phyloP scores from a whole-genome alignment of 1,139 yeast genomes.

The Yamadazyma spencermartinsiae region DNA sequence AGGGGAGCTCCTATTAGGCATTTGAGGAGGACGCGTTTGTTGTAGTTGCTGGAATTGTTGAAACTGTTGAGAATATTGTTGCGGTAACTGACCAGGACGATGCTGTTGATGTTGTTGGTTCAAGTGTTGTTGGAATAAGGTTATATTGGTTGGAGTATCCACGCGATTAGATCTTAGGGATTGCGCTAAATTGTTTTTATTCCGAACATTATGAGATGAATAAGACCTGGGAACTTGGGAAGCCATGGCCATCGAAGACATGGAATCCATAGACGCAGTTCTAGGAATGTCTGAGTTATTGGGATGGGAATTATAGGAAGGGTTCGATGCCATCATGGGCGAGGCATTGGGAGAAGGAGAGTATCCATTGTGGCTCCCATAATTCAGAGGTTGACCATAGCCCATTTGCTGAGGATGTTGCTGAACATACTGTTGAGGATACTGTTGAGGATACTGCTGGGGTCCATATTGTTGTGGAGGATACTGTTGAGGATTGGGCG shows the following conservation, averaged over 20 bases:
- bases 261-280: slow-evolving; percentile 12
- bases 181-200: slow-evolving; percentile 26
- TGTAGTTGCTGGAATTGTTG: slow-evolving; percentile 18
- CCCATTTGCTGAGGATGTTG: background rate
- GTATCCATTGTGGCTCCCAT: background rate
- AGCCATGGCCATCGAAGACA: slow-evolving; percentile 11
- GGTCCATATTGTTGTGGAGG: background rate
- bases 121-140: slow-evolving; percentile 18
- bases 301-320: background rate
- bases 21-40: slow-evolving; percentile 4
- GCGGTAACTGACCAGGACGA: slow-evolving; percentile 18
- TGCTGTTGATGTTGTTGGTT: slow-evolving; percentile 18
- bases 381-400: background rate
- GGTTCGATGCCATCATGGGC: background rate
- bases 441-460: background rate
- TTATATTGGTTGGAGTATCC: slow-evolving; percentile 36
- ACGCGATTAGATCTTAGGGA: slow-evolving; percentile 27
- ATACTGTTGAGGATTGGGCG: background rate
- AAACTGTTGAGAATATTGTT: slow-evolving; percentile 16
- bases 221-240: slow-evolving; percentile 17
- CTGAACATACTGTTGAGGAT: slow-evolving; percentile 1
- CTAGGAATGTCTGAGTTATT: slow-evolving; percentile 10
- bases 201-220: slow-evolving; percentile 25
- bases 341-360: background rate
- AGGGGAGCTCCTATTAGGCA: slow-evolving; percentile 1